These are phyloP conservation scores for Alternaria novae-zelandiae DNA, from an alignment of 2,329 filamentous ascomycete species.

Conservation along the genomic window DNA sequence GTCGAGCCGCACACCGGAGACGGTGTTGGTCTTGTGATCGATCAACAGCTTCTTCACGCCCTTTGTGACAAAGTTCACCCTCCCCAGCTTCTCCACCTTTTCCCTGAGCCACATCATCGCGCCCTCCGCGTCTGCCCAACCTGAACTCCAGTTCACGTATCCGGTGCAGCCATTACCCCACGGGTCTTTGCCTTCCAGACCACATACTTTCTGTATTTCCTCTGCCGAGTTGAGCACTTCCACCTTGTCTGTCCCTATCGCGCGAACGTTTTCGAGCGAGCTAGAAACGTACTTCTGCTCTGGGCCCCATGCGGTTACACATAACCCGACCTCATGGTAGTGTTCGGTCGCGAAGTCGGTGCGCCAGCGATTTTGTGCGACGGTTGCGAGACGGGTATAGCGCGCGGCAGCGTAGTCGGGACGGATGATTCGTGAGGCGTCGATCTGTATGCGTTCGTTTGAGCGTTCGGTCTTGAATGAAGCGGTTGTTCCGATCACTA, in stretches of 20 bases:
- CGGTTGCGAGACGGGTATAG: slow-evolving; percentile 75
- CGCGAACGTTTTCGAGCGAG: slow-evolving; percentile 45
- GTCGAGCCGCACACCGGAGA: slow-evolving; percentile 66
- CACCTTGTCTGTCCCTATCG: slow-evolving; percentile 47
- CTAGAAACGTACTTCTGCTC: slow-evolving; percentile 50
- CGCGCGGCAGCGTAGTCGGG: slow-evolving; percentile 82
- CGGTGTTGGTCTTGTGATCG: slow-evolving; percentile 39
- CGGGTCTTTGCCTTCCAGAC: slow-evolving; percentile 50
- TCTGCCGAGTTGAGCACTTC: slow-evolving; percentile 47
- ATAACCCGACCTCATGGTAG: slow-evolving; percentile 73
- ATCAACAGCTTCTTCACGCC: slow-evolving; percentile 57
- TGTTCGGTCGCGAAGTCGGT: slow-evolving; percentile 67
- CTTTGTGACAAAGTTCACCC: slow-evolving; percentile 58
- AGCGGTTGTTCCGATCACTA: background rate
- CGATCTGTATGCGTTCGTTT: slow-evolving; percentile 49
- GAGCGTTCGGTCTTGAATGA: background rate
- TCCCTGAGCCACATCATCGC: slow-evolving; percentile 70
- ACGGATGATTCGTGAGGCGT: slow-evolving; percentile 67
- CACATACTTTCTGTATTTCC: slow-evolving; percentile 50
- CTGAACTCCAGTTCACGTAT: slow-evolving; percentile 75
- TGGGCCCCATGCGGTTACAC: slow-evolving; percentile 65
- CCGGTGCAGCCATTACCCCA: slow-evolving; percentile 63
- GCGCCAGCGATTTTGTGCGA: slow-evolving; percentile 74
- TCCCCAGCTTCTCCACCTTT: slow-evolving; percentile 60
- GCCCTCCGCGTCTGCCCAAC: slow-evolving; percentile 80